A percentile compares a stretch with the other conserved stretches of the same genome.
These are phyloP conservation scores for Oenanthe sinensis DNA, from an alignment of 129 eudicot species.

Conservation along the genomic window DNA sequence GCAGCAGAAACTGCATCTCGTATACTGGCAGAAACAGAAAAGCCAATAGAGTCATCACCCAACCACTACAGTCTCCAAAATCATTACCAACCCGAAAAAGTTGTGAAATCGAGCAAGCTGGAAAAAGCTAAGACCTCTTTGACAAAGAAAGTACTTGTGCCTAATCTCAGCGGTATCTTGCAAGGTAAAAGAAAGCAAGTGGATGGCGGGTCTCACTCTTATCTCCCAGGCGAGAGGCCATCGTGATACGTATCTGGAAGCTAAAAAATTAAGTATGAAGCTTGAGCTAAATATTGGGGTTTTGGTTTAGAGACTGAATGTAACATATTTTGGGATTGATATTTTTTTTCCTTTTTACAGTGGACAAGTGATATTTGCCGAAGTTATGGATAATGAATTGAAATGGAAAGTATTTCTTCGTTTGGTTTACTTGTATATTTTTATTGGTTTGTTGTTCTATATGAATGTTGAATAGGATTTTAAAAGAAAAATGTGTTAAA, in stretches of 20 bases:
- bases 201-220: conserved; percentile 64
- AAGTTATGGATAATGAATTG: not conserved
- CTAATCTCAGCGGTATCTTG: conserved; percentile 61
- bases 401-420: not conserved
- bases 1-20: conserved; percentile 77
- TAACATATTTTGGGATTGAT: not conserved
- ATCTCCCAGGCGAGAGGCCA: conserved; percentile 67
- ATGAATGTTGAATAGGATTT: no score
- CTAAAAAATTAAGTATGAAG: conserved; percentile 11
- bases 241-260: conserved; percentile 19
- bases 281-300: conserved; percentile 14
- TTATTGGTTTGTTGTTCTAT: no score
- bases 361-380: not conserved
- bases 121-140: conserved; percentile 39
- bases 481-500: not conserved
- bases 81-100: conserved; percentile 24
- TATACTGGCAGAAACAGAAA: conserved; percentile 55
- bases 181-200: conserved; percentile 57
- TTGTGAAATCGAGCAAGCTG: conserved; percentile 28
- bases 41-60: conserved; percentile 33
- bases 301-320: conserved; percentile 14
- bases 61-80: conserved; percentile 23
- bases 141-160: conserved; percentile 58
- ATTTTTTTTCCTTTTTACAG: not conserved
- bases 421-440: not conserved